Conservation (phyloP, 2,329 filamentous ascomycete genomes). For the Chaetomium globosum region DNA sequence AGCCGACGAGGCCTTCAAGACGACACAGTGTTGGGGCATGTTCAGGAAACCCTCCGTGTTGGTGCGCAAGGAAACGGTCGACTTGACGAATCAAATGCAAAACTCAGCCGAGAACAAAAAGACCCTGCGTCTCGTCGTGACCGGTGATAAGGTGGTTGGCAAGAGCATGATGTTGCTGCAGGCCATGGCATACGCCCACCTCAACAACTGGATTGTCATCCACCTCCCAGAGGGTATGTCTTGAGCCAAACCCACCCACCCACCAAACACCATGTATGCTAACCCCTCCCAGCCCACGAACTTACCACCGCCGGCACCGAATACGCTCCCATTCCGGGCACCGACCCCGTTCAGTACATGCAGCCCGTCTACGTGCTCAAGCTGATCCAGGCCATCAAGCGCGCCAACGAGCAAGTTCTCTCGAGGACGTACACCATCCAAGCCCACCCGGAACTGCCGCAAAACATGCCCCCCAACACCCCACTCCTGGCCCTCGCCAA, state of each 20-base stretch:
- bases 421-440: slow-evolving; percentile 50
- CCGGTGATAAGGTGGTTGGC: slow-evolving; percentile 73
- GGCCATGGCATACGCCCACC: slow-evolving; percentile 75
- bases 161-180: slow-evolving; percentile 89
- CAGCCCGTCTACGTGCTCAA: slow-evolving; percentile 78
- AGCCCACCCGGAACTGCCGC: slow-evolving; percentile 49
- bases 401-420: slow-evolving; percentile 71
- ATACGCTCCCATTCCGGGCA: slow-evolving; percentile 70
- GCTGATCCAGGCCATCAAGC: slow-evolving; percentile 71
- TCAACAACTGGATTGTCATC: slow-evolving; percentile 86
- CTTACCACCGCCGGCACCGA: slow-evolving; percentile 78
- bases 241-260: too few species aligned
- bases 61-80: slow-evolving; percentile 75
- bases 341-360: slow-evolving; percentile 64
- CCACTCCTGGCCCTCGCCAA: slow-evolving; percentile 70
- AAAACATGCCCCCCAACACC: slow-evolving; percentile 59
- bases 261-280: slow-evolving; percentile 15
- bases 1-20: slow-evolving; percentile 86
- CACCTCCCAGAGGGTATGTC: slow-evolving; percentile 79
- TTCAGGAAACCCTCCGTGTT: slow-evolving; percentile 82
- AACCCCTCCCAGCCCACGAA: slow-evolving; percentile 65
- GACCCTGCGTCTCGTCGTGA: slow-evolving; percentile 67
- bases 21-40: slow-evolving; percentile 81
- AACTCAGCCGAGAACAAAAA: slow-evolving; percentile 56
- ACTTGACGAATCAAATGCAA: slow-evolving; percentile 67